Base-by-base conservation (phyloP, 768 basidiomycete species). In the Phylloporus scabripes region DNA sequence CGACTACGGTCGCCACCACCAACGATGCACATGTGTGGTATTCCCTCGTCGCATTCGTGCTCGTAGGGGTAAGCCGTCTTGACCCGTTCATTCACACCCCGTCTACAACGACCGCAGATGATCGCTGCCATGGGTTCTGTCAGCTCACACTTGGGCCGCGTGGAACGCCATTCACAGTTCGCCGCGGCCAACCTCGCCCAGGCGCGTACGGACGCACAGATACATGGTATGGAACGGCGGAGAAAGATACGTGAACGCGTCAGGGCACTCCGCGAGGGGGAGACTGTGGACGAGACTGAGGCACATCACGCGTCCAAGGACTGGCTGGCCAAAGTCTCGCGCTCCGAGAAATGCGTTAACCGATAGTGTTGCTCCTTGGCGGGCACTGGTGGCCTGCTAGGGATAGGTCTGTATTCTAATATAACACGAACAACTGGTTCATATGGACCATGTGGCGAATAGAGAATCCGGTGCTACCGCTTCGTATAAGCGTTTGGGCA, bases 121-220 rank as follows among this genome's bases (percentile, higher is more conserved):
- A 10, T 50, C 11, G 41, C 33, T 2, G 49, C 55, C 10, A 33
- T 49, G 43, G n/a, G 37, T 31, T 50, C 46, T 0, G 33, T 43
- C 3, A 60, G 46, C 59, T 60, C 45, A 55, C 42, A 54, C 68
- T 4, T 59, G 71, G 12, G 75, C 77, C 32, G 70, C 70, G 53
- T 60, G n/a, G 51, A 51, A 52, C 66, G 64, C 0, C 83, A 86
- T 23, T 32, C 60, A 55, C 64, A 63, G 11, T 66, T 68, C 3
- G 86, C 85, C 0, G 77, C 74, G 1, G 65, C 67, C 8, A 84
- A 83, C 53, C 74, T 87, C 17, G 73, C 79, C 0, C 73, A 78
- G 49, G 85, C 82, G 4, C 74, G 80, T 15, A 60, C 63, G 12
- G 84, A 84, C 31, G 81, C 82, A 7, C 66, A 70, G 37, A 73